Base-by-base conservation (phyloP, 2,329 filamentous ascomycete species). In the Cordyceps militaris region DNA sequence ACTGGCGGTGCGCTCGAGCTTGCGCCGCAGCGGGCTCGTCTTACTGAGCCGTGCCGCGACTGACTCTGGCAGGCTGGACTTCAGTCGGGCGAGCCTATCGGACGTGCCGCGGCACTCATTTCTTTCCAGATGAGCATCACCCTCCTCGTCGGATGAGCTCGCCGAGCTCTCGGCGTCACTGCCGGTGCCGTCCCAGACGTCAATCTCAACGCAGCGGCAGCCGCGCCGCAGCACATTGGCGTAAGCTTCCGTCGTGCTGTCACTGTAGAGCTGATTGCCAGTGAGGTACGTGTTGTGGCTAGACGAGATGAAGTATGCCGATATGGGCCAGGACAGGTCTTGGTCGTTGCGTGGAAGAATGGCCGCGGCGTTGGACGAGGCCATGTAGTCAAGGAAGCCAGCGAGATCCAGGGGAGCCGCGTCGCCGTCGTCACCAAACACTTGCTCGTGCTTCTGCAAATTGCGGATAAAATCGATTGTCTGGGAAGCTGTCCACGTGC, bases 201-300 rank as follows among this genome's bases (percentile, higher is more conserved):
- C 92, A 60, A 97, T 89, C 74, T 97, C 92, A 59, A 97, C 86
- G 72, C 92, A 97, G 19, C 92, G 86, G 65, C 92, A 96, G 2
- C 91, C 91, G 53, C 89, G 85, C 64, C 91, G 82, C 58, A 97
- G 76, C 10, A 92, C 90, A 52, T 86, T 86, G 63, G 90, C 90
- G 76, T 97, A 97, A 2, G 89, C 88, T 63, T 91, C 88, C 0
- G 90, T 91, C 68, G 91, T 95, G 54, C 91, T 94, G 60, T 88
- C 84, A 64, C 91, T 93, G 60, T 83, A 90, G 14, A 96, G 84
- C 75, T 97, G 92, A 68, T 93, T 89, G 24, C 92, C 92, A 1
- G 91, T 83, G 23, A 97, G 82, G 65, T 97, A 97, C 0, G 92
- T 97, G 73, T 97, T 97, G 78, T 97, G 92, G 58, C 91, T 96